Base-by-base conservation (phyloP, 2,329 filamentous ascomycete genomes). In the Colletotrichum camelliae region DNA sequence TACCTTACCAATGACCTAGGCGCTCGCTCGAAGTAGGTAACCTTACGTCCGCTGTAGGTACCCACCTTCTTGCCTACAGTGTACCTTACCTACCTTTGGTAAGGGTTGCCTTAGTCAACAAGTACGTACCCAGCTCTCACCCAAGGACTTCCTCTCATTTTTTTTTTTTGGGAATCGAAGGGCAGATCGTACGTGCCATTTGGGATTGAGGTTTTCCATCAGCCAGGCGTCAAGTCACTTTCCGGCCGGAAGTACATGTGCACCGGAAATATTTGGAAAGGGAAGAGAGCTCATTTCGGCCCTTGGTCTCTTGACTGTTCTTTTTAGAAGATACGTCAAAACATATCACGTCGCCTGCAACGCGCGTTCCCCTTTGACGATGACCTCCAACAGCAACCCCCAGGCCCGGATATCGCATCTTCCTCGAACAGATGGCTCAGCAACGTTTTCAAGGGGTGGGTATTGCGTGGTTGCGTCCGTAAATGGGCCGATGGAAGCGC, bases 401-500 rank as follows among this genome's bases (percentile, higher is more conserved):
- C 85, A 87, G 70, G 90, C 88, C 39, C 83, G 87, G 27, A 83
- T 93, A 13, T 90, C 90, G 35, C 88, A 89, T 78, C 89, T 97
- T 4, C 89, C 91, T 75, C 93, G 93, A 77, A 91, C 94, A 31
- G 95, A 97, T 83, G 95, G 95, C 77, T 97, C 95, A 64, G 94
- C 94, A 13, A 93, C 92, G 12, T 96, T 95, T 83, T 92, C 94
- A 3, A 90, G 93, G 80, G 89, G 91, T 73, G 94, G 95, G 65
- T 98, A 96, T 85, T 93, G 93, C 60, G 91, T 98, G 78, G 91
- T 97, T 70, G 94, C 94, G 72, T 93, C 95, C 16, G 95, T 98
- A 79, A 98, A 98, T 85, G 97, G 96, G 1, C 97, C 97, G 18
- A 92, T 98, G 79, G 97, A 99, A 87, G 95, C 96, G 18, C 92